Evolutionary conservation across 306 rosid species (phyloP), one percentile per base, ranked within the genome.

Genomic region (Acacia melanoxylon): DNA sequence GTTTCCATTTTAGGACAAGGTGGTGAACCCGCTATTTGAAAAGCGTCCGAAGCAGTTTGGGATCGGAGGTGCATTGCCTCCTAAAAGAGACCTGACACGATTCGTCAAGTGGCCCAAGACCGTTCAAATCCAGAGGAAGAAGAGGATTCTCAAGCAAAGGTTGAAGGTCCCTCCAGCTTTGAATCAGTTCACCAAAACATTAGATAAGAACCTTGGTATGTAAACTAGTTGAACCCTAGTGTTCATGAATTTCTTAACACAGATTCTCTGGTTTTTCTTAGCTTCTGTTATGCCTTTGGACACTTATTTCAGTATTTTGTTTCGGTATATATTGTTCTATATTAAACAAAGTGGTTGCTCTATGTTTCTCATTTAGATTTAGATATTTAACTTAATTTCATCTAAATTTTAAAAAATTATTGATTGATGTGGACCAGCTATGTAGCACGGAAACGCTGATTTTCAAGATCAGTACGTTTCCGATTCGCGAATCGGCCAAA

Each of bases 21-120:
- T 91, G 22, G 84, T 78, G 74, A 93, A 93, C 70, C 95, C 97
- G 1, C 80, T 93, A 24, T 93, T 93, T 68, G 97, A 93, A 91
- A 91, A 91, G 86, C 89, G 97, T 15, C 90, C 97, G 24, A 66
- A 58, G 65, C 65, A 58, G 65, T 58, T 58, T 20, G 65, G 65
- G 15, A 58, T 58, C 11, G 65, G 65, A 9, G 65, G 65, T 22
- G 65, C 65, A 20, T 58, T 58, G 65, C 65, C 65, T 22, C 65
- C 65, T 58, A 58, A 58, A 31, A 58, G 65, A 58, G 65, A 58
- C 29, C 14, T 58, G 31, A 58, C 65, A 3, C 65, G 65, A n/a
- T 22, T 58, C 29, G 65, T 58, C 14, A 58, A 58, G 13, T 58
- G 65, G 65, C 65, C 65, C 4, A 58, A 58, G 65, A 58, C 65